Evolutionary conservation across 352 stramenopile species (phyloP).

Genomic region (Phytophthora tubulina): DNA sequence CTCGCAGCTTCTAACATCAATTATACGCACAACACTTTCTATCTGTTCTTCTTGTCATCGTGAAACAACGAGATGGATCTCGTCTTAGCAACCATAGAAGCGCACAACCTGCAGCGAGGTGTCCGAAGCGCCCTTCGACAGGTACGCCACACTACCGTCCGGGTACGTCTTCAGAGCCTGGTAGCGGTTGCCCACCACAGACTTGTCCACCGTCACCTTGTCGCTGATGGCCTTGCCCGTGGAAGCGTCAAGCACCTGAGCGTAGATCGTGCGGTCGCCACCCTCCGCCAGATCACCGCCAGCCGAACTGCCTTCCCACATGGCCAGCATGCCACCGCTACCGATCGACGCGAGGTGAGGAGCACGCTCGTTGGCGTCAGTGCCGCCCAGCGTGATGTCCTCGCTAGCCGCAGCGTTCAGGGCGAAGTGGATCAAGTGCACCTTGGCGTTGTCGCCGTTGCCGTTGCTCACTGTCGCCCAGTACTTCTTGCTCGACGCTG

Average conservation of each 20-base stretch:
- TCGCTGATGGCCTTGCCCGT: conserved; percentile 56
- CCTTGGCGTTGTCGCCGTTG: conserved; percentile 54
- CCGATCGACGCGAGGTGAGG: conserved; percentile 58
- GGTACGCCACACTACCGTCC: conserved; percentile 61
- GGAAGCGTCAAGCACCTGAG: conserved; percentile 54
- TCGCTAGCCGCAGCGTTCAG: conserved; percentile 54
- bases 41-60: neutral
- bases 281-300: conserved; percentile 47
- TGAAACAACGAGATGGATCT: neutral
- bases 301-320: conserved; percentile 57
- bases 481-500: conserved; percentile 50
- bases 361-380: conserved; percentile 59
- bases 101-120: conserved; percentile 62
- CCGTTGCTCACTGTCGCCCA: conserved; percentile 73
- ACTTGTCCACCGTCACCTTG: conserved; percentile 53
- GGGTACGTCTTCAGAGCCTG: conserved; percentile 63
- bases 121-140: conserved; percentile 52
- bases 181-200: conserved; percentile 68
- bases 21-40: neutral
- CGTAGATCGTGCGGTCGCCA: conserved; percentile 52
- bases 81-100: conserved; percentile 51
- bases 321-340: conserved; percentile 49
- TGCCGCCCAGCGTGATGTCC: conserved; percentile 64
- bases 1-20: conserved; percentile 3
- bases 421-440: conserved; percentile 69